Evolutionary conservation across 768 basidiomycete species (phyloP), one percentile per base, ranked within the genome.

Genomic region (Suillus ampliporus): DNA sequence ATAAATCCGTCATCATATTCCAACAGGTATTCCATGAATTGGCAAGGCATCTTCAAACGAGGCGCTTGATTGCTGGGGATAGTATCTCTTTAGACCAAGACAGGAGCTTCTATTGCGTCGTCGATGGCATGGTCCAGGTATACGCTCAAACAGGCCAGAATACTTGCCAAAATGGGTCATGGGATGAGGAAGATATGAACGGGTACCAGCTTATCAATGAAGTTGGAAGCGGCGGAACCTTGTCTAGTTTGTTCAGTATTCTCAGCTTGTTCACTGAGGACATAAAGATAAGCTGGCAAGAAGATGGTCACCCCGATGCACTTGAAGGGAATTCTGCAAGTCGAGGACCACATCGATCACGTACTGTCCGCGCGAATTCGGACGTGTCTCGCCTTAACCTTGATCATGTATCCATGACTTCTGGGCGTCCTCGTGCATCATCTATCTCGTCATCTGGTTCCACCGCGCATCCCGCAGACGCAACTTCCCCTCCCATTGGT

Each of bases 121-220:
- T 99, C 37, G 97, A 99, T 74, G 97, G 97, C n/a, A 91, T 85
- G 64, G 97, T 97, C 15, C 94, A 99, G 71, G 94, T 99, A 13
- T 97, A 86, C 73, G 93, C 93, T 17, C 85, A 86, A 62, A 87
- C 89, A 1, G 87, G 86, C 6, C 83, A 85, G 65, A 77, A 78
- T 14, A 70, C 78, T 13, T 80, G 82, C 35, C 80, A 77, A 57
- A 83, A 83, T 60, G 85, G 85, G 46, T 77, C 84, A 14, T 92
- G 89, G 88, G 92, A 93, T 43, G 87, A 89, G 59, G 92, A 93
- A 70, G 89, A 92, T 58, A 91, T 93, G 86, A 97, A 97, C 66
- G 96, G 97, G 2, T 98, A 95, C 76, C 95, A 99, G 71, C 80
- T 99, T 8, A 83, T 99, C 43, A 99, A 99, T 72, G 95, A 98